Evolutionary conservation across 1,284 basidiomycete species (phyloP).

Genomic region (Chiua sp.): DNA sequence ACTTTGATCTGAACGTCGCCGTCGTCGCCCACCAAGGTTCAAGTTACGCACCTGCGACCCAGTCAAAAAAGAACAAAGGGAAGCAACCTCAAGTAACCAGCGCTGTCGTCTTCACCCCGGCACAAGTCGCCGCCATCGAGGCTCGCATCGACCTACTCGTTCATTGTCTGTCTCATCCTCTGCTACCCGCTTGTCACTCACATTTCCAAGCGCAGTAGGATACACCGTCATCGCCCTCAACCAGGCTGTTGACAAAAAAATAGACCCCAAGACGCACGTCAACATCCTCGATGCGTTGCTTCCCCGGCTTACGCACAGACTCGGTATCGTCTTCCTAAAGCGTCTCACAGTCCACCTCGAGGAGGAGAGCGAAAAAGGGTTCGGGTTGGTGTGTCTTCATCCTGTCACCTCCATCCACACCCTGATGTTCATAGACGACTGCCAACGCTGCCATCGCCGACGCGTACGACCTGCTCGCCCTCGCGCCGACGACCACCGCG

Average conservation of each 20-base stretch:
- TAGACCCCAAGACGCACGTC: slow-evolving; percentile 70
- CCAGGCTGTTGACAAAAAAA: slow-evolving; percentile 67
- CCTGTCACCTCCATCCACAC: too few species aligned
- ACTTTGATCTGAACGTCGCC: slow-evolving; percentile 64
- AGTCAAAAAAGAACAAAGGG: slow-evolving; percentile 55
- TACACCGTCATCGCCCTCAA: slow-evolving; percentile 77
- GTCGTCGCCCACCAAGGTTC: slow-evolving; percentile 36
- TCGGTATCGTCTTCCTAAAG: slow-evolving; percentile 67
- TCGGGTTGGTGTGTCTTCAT: slow-evolving; percentile 62
- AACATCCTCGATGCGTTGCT: slow-evolving; percentile 64
- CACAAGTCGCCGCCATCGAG: slow-evolving; percentile 52
- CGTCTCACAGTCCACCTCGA: slow-evolving; percentile 75
- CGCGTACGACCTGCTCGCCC: too few species aligned
- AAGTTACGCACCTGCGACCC: slow-evolving; percentile 15
- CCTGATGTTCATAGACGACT: too few species aligned
- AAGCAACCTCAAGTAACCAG: slow-evolving; percentile 42
- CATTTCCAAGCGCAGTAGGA: slow-evolving; percentile 61
- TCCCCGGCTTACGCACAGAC: slow-evolving; percentile 54
- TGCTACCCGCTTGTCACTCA: slow-evolving; percentile 13
- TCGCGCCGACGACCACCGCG: too few species aligned
- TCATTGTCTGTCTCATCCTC: slow-evolving; percentile 47
- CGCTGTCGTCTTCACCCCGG: slow-evolving; percentile 39
- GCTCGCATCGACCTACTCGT: slow-evolving; percentile 57
- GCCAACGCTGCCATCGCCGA: too few species aligned
- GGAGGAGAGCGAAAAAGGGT: slow-evolving; percentile 81